These are phyloP conservation scores for Thalassiosira livingstoniorum DNA, from an alignment of 352 stramenopile genomes.

Conservation along the genomic window DNA sequence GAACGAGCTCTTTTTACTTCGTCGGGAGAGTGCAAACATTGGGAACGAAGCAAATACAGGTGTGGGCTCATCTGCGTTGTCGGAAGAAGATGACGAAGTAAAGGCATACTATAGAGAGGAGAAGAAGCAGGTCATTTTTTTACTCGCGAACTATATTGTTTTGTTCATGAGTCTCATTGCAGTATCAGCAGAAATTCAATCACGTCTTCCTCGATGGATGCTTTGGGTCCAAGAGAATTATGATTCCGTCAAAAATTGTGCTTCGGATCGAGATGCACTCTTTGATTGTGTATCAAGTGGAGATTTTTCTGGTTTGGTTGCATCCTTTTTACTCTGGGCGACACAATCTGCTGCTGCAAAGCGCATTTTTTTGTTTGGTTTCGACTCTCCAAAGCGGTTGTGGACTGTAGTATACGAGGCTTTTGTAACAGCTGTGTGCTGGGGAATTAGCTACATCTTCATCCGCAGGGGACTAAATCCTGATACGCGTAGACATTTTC, in stretches of 20 bases:
- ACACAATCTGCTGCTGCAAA: constrained; percentile 74
- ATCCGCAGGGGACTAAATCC: constrained; percentile 85
- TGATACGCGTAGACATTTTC: constrained; percentile 79
- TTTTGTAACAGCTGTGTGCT: constrained; percentile 79
- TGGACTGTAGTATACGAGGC: constrained; percentile 85
- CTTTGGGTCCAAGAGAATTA: constrained; percentile 73
- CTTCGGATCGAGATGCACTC: constrained; percentile 77
- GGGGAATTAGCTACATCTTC: constrained; percentile 83
- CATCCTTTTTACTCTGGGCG: constrained; percentile 79
- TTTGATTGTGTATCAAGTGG: constrained; percentile 80
- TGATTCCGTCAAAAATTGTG: constrained; percentile 81
- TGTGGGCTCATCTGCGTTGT: too few species aligned
- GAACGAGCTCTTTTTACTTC: constrained; percentile 52
- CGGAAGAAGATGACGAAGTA: constrained; percentile 17
- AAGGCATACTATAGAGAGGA: constrained; percentile 50
- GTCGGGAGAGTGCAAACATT: neutral
- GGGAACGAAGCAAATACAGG: neutral
- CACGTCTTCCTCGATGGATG: constrained; percentile 74
- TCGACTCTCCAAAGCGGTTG: constrained; percentile 79
- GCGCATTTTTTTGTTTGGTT: constrained; percentile 85
- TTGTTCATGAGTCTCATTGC: constrained; percentile 82
- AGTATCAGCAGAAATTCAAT: constrained; percentile 83
- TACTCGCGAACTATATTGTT: constrained; percentile 82
- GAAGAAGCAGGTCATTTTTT: constrained; percentile 83
- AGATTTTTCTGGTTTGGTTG: constrained; percentile 81